These are phyloP conservation scores for Penicillium sp. DNA, from an alignment of 2,329 filamentous ascomycete genomes.

Conservation along the genomic window DNA sequence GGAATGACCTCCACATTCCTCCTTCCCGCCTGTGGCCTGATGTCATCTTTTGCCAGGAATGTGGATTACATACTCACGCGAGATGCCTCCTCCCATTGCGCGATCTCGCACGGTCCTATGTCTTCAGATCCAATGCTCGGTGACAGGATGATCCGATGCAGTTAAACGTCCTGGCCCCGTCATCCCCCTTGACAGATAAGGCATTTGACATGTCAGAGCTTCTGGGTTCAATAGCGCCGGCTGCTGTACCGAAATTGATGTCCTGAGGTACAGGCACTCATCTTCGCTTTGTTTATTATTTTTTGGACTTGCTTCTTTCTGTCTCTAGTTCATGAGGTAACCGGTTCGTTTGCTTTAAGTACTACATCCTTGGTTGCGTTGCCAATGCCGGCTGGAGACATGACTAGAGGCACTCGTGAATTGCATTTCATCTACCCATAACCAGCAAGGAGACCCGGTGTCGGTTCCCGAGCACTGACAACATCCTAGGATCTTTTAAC, in stretches of 20 bases:
- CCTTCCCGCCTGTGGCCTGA: not conserved
- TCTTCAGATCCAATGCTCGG: not conserved
- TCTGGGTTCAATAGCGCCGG: not conserved
- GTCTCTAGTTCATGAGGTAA: not conserved
- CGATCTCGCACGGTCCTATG: constrained; percentile 8
- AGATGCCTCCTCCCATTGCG: constrained; percentile 2
- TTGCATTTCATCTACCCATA: not conserved
- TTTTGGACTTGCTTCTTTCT: not conserved
- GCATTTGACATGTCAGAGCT: not conserved
- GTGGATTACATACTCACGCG: constrained; percentile 4
- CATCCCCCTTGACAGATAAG: not conserved
- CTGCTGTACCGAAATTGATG: not conserved
- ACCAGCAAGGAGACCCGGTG: not conserved
- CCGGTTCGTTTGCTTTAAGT: not conserved
- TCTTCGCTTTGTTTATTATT: not conserved
- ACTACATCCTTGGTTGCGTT: not conserved
- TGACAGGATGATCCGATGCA: constrained; percentile 3
- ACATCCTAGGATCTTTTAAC: not conserved
- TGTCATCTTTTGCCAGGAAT: constrained; percentile 13
- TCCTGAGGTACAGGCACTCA: not conserved
- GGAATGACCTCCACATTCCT: constrained; percentile 16
- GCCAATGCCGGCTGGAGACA: not conserved
- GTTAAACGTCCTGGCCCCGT: not conserved
- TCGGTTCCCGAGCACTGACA: not conserved
- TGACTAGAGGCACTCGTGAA: not conserved